These are phyloP conservation scores for Globisporangium rhizosaccharum DNA, from an alignment of 352 stramenopile species.

Conservation along the genomic window DNA sequence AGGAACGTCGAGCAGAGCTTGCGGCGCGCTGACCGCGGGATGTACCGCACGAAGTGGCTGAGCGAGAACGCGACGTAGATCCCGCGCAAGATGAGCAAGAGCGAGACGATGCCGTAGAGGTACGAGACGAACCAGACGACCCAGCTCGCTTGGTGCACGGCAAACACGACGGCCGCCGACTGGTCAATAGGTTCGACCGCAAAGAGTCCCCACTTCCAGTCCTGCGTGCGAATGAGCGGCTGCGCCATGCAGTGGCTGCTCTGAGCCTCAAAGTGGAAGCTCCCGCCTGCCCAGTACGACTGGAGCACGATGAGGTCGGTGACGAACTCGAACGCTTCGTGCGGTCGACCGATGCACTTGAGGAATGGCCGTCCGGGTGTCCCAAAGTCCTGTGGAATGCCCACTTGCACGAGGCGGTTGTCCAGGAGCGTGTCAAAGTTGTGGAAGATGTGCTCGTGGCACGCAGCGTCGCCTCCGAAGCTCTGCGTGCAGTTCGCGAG, in stretches of 20 bases:
- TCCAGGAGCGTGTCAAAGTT: conserved; percentile 32
- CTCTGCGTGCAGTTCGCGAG: conserved; percentile 24
- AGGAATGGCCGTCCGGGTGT: conserved; percentile 34
- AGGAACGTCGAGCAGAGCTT: conserved; percentile 25
- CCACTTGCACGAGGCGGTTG: conserved; percentile 31
- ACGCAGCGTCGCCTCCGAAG: conserved; percentile 19
- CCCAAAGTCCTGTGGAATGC: conserved; percentile 33
- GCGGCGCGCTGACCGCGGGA: conserved; percentile 15
- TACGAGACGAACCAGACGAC: conserved; percentile 28
- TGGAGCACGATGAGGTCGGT: conserved; percentile 51
- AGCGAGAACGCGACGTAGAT: conserved; percentile 36
- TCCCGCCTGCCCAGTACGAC: conserved; percentile 43
- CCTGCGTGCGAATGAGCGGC: conserved; percentile 25
- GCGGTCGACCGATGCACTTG: conserved; percentile 32
- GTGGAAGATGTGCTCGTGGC: conserved; percentile 43
- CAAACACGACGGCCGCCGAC: conserved; percentile 31
- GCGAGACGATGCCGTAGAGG: conserved; percentile 37
- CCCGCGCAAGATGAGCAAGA: conserved; percentile 35
- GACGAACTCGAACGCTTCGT: conserved; percentile 34
- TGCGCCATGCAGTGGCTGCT: conserved; percentile 40
- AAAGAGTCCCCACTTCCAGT: conserved; percentile 45
- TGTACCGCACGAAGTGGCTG: conserved; percentile 29
- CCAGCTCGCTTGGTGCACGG: conserved; percentile 31
- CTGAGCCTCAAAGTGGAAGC: conserved; percentile 42
- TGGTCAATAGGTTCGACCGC: conserved; percentile 28